Percentiles rank a stretch among this genome's conserved stretches.
Evolutionary conservation across 139 green algal species (phyloP).

Genomic region (Ostreobium quekettii): DNA sequence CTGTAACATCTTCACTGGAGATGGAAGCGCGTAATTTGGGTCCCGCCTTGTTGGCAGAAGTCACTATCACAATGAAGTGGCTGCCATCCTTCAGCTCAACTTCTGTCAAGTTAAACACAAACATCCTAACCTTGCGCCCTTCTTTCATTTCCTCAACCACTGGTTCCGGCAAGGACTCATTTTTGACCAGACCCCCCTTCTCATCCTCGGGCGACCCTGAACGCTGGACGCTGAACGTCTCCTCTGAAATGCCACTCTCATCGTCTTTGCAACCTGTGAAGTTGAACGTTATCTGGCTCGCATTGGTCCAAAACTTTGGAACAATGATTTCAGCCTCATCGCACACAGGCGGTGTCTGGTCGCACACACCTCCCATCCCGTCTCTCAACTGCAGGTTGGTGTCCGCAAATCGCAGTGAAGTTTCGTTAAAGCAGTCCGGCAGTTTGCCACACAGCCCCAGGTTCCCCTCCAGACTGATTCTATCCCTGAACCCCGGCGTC

Average conservation of each 20-base stretch:
- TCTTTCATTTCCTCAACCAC: no score
- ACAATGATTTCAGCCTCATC: neutral
- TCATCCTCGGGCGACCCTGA: no score
- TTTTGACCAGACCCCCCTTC: no score
- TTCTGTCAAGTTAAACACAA: no score
- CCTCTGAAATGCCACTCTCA: conserved; percentile 13
- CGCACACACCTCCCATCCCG: neutral
- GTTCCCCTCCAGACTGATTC: conserved; percentile 16
- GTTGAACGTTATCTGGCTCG: conserved; percentile 21
- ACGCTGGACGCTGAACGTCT: neutral
- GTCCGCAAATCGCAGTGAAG: neutral
- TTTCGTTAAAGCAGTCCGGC: neutral
- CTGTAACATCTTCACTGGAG: conserved; percentile 23
- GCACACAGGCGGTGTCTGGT: conserved; percentile 7
- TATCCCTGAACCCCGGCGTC: conserved; percentile 18
- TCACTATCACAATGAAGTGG: conserved; percentile 45
- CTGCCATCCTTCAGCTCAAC: no score
- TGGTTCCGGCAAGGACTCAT: no score
- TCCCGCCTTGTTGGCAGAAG: conserved; percentile 34
- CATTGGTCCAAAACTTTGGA: conserved; percentile 18
- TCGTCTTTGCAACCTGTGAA: conserved; percentile 26
- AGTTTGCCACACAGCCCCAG: conserved; percentile 17
- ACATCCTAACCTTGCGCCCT: no score
- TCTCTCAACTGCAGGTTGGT: neutral
- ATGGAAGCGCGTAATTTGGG: conserved; percentile 20